Evolutionary conservation across 2,329 filamentous ascomycete species (phyloP).

Genomic region (Aspergillus ochraceoroseus): DNA sequence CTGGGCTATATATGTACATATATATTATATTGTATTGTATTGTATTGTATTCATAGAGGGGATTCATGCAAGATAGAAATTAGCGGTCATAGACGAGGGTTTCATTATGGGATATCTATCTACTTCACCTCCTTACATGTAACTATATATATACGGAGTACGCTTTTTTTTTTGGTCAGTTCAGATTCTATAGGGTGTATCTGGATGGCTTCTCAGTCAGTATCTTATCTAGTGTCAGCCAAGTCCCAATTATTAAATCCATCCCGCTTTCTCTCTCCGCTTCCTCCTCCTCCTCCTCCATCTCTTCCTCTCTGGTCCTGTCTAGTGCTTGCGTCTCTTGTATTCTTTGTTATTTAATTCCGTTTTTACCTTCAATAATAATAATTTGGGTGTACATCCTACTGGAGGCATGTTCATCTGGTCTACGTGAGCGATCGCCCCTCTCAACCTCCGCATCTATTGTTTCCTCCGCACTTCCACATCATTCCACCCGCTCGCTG

Average conservation of each 20-base stretch:
- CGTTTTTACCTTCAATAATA: background rate
- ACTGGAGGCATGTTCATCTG: slow-evolving; percentile 12
- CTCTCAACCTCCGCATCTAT: slow-evolving; percentile 22
- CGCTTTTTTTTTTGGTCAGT: no score
- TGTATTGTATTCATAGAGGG: slow-evolving; percentile 3
- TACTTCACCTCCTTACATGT: background rate
- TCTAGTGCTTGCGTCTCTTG: background rate
- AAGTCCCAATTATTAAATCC: slow-evolving; percentile 15
- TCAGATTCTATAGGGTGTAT: no score
- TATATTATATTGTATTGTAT: no score
- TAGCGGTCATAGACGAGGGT: background rate
- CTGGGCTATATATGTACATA: slow-evolving; percentile 16
- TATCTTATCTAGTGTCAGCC: no score
- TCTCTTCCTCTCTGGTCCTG: background rate
- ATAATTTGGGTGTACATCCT: background rate
- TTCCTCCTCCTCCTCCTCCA: slow-evolving; percentile 7
- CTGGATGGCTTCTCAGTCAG: background rate
- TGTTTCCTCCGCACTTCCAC: slow-evolving; percentile 19
- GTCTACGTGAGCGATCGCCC: slow-evolving; percentile 18
- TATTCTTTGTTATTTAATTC: background rate
- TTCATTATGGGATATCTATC: background rate
- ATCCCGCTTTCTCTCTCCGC: slow-evolving; percentile 9
- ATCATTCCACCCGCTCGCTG: slow-evolving; percentile 14
- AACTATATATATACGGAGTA: no score
- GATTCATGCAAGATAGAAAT: background rate